These are phyloP conservation scores for Chamaecyparis obtusa DNA, from an alignment of 75 land plant genomes.

Conservation along the genomic window DNA sequence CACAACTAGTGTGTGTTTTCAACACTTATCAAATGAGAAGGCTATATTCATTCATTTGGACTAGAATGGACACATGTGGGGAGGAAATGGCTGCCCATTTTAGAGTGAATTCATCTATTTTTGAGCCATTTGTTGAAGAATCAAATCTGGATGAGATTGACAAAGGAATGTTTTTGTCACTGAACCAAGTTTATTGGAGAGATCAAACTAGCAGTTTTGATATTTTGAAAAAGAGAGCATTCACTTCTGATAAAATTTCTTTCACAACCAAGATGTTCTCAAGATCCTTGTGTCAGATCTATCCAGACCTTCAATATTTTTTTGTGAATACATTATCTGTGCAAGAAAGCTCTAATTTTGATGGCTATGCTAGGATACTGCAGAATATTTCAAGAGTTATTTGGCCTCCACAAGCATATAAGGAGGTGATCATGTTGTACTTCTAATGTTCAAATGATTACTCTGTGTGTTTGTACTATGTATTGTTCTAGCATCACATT, in stretches of 20 bases:
- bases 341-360: constrained; percentile 40
- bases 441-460: background rate
- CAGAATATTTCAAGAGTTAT: constrained; percentile 38
- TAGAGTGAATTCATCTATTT: constrained; percentile 53
- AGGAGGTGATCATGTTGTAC: constrained; percentile 38
- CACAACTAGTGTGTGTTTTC: constrained; percentile 23
- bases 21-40: constrained; percentile 80
- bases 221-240: constrained; percentile 14
- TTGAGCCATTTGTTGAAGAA: constrained; percentile 47
- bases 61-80: constrained; percentile 29
- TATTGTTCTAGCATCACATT: background rate
- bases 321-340: constrained; percentile 71
- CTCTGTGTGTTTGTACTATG: too few species aligned
- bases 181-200: constrained; percentile 65
- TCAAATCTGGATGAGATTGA: constrained; percentile 31
- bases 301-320: constrained; percentile 66
- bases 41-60: constrained; percentile 61
- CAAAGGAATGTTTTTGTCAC: constrained; percentile 50
- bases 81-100: constrained; percentile 29
- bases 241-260: background rate
- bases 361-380: constrained; percentile 53
- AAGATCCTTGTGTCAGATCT: constrained; percentile 36
- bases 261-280: background rate
- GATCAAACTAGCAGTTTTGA: constrained; percentile 61
- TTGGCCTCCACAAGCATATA: constrained; percentile 61